Evolutionary conservation across 352 stramenopile species (phyloP).

Genomic region (Hyaloperonospora arabidopsidis): DNA sequence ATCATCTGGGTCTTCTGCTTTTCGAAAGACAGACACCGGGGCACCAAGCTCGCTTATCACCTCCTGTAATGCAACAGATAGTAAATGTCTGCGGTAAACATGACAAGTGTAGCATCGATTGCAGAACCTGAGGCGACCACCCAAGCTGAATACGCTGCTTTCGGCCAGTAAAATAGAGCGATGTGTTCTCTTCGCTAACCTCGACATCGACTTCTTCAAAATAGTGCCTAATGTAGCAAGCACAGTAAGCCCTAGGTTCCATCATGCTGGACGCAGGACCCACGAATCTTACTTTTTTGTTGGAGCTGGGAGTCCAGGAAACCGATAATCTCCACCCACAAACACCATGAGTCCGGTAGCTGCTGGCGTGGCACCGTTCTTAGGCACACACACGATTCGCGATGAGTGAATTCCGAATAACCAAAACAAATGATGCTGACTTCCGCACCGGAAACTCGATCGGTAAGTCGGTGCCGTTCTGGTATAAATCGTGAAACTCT

Average conservation of each 20-base stretch:
- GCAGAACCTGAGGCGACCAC: conserved; percentile 67
- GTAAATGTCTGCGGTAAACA: not conserved
- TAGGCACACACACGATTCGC: not conserved
- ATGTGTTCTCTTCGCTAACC: conserved; percentile 33
- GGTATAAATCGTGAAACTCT: conserved; percentile 65
- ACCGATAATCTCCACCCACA: conserved; percentile 37
- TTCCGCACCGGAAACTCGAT: conserved; percentile 65
- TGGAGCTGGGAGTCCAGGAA: conserved; percentile 31
- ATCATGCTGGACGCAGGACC: not conserved
- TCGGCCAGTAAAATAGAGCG: conserved; percentile 42
- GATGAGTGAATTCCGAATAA: not conserved
- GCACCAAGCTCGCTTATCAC: conserved; percentile 70
- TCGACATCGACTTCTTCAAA: conserved; percentile 63
- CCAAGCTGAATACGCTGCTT: conserved; percentile 69
- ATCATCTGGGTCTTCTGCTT: conserved; percentile 63
- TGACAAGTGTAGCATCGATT: not conserved
- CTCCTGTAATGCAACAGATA: conserved; percentile 28
- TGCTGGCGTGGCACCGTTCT: conserved; percentile 73
- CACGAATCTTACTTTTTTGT: conserved; percentile 38
- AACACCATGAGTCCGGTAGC: conserved; percentile 69
- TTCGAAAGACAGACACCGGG: conserved; percentile 71
- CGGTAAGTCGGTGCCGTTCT: conserved; percentile 66
- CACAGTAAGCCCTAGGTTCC: conserved; percentile 2
- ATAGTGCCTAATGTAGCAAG: conserved; percentile 42
- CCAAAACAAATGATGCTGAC: not conserved